Evolutionary conservation across 441 rosid genomes (phyloP).

Genomic region (Mallotus japonicus): DNA sequence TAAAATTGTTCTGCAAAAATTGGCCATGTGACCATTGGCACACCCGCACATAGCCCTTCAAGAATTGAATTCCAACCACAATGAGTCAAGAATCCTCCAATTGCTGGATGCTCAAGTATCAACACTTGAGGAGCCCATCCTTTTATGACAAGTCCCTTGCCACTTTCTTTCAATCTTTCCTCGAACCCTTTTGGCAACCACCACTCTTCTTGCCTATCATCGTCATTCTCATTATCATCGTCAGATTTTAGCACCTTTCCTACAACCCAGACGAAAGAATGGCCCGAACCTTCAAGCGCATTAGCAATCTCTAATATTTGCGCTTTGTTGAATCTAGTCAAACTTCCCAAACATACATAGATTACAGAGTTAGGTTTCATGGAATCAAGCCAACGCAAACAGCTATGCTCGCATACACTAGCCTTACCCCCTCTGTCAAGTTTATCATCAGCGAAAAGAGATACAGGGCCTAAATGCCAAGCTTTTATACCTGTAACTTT

Average conservation of each 20-base stretch:
- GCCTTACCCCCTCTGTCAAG: conserved; percentile 24
- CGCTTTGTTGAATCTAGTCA: conserved; percentile 13
- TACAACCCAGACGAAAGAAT: conserved; percentile 23
- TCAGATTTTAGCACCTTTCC: conserved; percentile 17
- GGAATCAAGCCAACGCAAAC: conserved; percentile 37
- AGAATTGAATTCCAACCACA: conserved; percentile 35
- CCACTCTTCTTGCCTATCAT: conserved; percentile 18
- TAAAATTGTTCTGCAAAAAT: conserved; percentile 32
- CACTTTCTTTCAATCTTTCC: conserved; percentile 6
- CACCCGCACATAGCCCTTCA: conserved; percentile 24
- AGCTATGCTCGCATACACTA: conserved; percentile 8
- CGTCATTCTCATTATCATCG: not conserved
- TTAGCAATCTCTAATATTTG: conserved; percentile 23
- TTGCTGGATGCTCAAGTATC: conserved; percentile 26
- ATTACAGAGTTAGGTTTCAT: conserved; percentile 31
- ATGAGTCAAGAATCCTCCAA: conserved; percentile 32
- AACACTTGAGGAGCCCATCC: conserved; percentile 32
- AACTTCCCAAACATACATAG: conserved; percentile 35
- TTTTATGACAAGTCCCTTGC: conserved; percentile 19
- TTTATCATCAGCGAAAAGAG: conserved; percentile 28
- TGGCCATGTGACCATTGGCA: conserved; percentile 30
- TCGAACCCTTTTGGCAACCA: conserved; percentile 26
- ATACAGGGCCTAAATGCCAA: conserved; percentile 43
- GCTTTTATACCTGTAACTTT: conserved; percentile 36
- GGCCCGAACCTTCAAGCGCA: conserved; percentile 25